These are phyloP conservation scores for Wallemia hederae DNA, from an alignment of 1,284 basidiomycete species.

Conservation along the genomic window DNA sequence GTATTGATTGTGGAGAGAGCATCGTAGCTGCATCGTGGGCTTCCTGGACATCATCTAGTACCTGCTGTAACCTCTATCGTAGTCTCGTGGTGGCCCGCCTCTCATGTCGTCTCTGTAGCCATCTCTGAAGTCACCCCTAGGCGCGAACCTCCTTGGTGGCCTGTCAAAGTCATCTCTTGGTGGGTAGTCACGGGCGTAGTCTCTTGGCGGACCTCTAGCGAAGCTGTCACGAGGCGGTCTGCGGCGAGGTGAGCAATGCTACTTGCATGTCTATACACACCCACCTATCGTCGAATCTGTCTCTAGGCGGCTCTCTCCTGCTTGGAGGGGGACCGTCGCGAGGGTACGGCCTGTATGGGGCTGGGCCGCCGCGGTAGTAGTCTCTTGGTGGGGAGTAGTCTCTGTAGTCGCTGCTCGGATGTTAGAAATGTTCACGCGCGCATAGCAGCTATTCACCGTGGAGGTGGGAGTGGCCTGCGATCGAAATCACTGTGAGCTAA, in stretches of 20 bases:
- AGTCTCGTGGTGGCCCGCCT: background rate
- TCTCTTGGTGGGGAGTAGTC: conserved; percentile 10
- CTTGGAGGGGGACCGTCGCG: too few species aligned
- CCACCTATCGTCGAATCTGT: background rate
- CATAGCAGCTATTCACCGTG: background rate
- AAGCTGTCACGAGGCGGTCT: background rate
- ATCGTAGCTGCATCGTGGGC: too few species aligned
- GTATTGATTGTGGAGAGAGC: too few species aligned
- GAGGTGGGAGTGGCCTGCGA: background rate
- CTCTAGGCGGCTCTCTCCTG: background rate
- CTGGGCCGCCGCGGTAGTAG: conserved; percentile 8
- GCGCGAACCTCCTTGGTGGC: background rate
- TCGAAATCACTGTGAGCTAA: background rate
- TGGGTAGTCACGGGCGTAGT: background rate
- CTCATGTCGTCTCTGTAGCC: background rate
- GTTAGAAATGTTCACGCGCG: too few species aligned
- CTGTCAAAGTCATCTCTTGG: background rate
- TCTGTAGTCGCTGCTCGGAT: conserved; percentile 7
- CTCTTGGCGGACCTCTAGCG: background rate
- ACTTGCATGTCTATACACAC: too few species aligned
- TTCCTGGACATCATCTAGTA: background rate
- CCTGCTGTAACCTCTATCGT: background rate
- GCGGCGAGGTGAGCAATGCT: background rate
- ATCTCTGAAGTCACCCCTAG: background rate
- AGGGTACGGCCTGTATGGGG: background rate